These are phyloP conservation scores for Rubia balearica DNA, from an alignment of 305 asterid genomes.

Conservation along the genomic window DNA sequence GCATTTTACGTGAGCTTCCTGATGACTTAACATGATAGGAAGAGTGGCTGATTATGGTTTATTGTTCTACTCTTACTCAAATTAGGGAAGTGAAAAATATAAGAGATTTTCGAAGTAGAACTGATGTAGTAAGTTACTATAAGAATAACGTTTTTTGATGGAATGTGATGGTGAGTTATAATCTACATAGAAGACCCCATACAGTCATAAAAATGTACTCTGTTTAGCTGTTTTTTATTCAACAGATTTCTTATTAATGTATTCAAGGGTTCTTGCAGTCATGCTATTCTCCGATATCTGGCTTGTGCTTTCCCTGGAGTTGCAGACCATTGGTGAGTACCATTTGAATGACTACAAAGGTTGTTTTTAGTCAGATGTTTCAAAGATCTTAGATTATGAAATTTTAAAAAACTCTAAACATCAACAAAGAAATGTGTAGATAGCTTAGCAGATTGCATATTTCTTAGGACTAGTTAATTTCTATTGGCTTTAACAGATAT, in stretches of 20 bases:
- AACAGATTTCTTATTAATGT: not conserved
- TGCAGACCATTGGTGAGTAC: slow-evolving; percentile 85
- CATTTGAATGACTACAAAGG: not conserved
- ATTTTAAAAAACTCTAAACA: not conserved
- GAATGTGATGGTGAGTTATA: not conserved
- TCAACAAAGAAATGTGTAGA: not conserved
- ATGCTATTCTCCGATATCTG: slow-evolving; percentile 69
- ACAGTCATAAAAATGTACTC: not conserved
- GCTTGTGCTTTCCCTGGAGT: slow-evolving; percentile 76
- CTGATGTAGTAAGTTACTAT: not conserved
- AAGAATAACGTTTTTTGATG: not conserved
- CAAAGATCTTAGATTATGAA: not conserved
- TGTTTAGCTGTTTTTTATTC: not conserved
- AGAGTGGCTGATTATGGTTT: not conserved
- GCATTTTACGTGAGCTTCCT: not conserved
- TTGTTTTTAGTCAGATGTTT: not conserved
- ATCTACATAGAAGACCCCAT: not conserved
- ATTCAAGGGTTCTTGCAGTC: slow-evolving; percentile 46
- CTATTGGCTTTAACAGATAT: not conserved
- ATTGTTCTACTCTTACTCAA: not conserved
- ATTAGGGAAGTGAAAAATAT: not conserved
- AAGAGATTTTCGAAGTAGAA: not conserved
- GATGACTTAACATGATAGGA: not conserved
- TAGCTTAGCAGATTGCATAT: not conserved
- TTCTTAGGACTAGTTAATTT: not conserved